phyloP scores from a whole-genome alignment of 768 basidiomycete species.

The Omphalotus guepiniiformis region DNA sequence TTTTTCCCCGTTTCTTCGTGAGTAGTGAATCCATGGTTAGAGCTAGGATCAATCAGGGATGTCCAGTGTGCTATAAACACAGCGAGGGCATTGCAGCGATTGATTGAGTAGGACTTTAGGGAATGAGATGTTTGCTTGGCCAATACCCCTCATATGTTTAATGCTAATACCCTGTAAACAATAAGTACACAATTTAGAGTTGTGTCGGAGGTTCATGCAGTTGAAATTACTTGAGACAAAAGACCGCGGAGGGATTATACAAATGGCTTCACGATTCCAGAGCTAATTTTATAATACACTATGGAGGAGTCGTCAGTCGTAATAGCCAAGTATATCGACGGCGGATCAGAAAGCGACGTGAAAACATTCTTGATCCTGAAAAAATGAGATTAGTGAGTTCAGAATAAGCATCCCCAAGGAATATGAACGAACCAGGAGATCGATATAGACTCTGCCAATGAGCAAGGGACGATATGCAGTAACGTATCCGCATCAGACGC shows the following conservation, averaged over 20 bases:
- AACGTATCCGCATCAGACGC: conserved; percentile 39
- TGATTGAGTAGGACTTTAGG: too few relatives aligned
- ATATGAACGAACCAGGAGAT: conserved; percentile 47
- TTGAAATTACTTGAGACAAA: too few relatives aligned
- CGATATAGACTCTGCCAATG: conserved; percentile 61
- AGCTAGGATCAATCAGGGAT: conserved; percentile 59
- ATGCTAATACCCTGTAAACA: too few relatives aligned
- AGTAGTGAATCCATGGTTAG: conserved; percentile 67
- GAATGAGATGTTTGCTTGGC: too few relatives aligned
- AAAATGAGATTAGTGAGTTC: neutral
- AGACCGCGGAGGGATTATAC: conserved; percentile 1
- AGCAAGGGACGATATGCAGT: conserved; percentile 61
- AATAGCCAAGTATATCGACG: conserved; percentile 63
- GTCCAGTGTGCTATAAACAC: conserved; percentile 71
- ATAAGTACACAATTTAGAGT: too few relatives aligned
- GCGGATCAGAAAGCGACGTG: conserved; percentile 37
- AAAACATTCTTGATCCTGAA: conserved; percentile 59
- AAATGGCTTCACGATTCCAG: conserved; percentile 68
- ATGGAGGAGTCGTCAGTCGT: conserved; percentile 76
- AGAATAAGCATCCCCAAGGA: neutral
- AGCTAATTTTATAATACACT: conserved; percentile 79
- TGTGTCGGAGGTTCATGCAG: too few relatives aligned
- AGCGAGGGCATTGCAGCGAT: conserved; percentile 53
- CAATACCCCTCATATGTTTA: too few relatives aligned
- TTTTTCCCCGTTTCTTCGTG: conserved; percentile 1